Percentiles rank a stretch among this genome's conserved stretches.
Conservation (phyloP, 495 filamentous ascomycete species). For the Trichocladium uniseriatum region DNA sequence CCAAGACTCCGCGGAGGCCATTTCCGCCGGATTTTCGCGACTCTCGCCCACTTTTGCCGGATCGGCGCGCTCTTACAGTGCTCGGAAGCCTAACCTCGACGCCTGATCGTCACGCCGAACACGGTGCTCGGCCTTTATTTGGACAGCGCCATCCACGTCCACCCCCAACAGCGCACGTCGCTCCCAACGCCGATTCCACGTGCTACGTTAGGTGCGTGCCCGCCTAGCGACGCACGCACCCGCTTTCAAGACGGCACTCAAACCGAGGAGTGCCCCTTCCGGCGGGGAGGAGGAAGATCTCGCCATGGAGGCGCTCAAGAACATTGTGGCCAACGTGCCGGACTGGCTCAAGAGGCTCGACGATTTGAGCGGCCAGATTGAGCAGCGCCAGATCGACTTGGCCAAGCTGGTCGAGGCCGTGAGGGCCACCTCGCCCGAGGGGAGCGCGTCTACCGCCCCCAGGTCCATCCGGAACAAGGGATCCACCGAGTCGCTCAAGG, state of each 20-base stretch:
- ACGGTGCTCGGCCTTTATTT: no score
- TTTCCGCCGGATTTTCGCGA: no score
- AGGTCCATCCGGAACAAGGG: conserved; percentile 47
- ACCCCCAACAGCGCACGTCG: no score
- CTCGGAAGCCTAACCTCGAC: no score
- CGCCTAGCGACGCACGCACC: conserved; percentile 22
- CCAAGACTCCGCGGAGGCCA: no score
- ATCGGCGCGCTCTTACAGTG: no score
- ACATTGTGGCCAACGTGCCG: conserved; percentile 55
- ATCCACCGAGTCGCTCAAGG: conserved; percentile 54
- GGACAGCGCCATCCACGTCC: no score
- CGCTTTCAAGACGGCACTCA: conserved; percentile 19
- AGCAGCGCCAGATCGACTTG: conserved; percentile 60
- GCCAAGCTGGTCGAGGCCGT: conserved; percentile 35
- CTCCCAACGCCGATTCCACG: not conserved
- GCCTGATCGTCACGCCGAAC: no score
- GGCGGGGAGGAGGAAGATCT: conserved; percentile 27
- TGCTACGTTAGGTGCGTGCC: conserved; percentile 15
- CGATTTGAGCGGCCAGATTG: conserved; percentile 58
- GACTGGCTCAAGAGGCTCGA: conserved; percentile 60
- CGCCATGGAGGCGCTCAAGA: conserved; percentile 54
- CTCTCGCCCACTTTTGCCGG: no score
- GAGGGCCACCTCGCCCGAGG: conserved; percentile 16
- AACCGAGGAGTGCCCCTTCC: conserved; percentile 4
- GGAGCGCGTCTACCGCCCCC: conserved; percentile 16